Percentiles rank a stretch among this genome's conserved stretches.
phyloP scores from a whole-genome alignment of 2,329 filamentous ascomycete genomes.

The Pleurostoma richardsiae region DNA sequence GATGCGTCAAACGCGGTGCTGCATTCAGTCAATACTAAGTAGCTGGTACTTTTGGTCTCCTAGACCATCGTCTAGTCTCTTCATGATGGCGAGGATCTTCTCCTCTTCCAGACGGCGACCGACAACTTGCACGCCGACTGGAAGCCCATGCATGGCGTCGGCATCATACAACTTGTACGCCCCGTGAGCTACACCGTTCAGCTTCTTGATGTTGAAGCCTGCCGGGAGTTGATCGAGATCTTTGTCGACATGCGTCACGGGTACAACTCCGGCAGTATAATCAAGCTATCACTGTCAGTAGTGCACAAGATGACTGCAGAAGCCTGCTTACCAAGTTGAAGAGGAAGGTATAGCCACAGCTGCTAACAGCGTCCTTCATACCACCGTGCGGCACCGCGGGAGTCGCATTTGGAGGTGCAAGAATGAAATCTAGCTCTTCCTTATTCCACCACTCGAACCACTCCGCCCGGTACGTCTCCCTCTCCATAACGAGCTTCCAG shows the following conservation, averaged over 20 bases:
- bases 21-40: slow-evolving; percentile 39
- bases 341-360: slow-evolving; percentile 88
- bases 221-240: slow-evolving; percentile 59
- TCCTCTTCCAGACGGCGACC: slow-evolving; percentile 79
- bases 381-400: slow-evolving; percentile 82
- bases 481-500: slow-evolving; percentile 73
- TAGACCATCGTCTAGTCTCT: slow-evolving; percentile 69
- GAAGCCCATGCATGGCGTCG: slow-evolving; percentile 76
- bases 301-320: too few species aligned
- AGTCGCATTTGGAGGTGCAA: slow-evolving; percentile 84
- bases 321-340: slow-evolving; percentile 69
- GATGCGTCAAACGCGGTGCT: too few species aligned
- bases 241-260: slow-evolving; percentile 78
- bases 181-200: slow-evolving; percentile 76
- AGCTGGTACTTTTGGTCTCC: slow-evolving; percentile 49
- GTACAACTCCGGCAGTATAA: slow-evolving; percentile 77
- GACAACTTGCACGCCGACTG: slow-evolving; percentile 80
- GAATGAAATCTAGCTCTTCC: slow-evolving; percentile 68
- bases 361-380: slow-evolving; percentile 80
- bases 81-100: slow-evolving; percentile 79
- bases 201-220: slow-evolving; percentile 52
- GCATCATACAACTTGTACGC: slow-evolving; percentile 86
- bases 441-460: slow-evolving; percentile 87
- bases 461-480: slow-evolving; percentile 70
- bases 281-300: slow-evolving; percentile 55